These are phyloP conservation scores for Lasiosphaeriaceae sp. DNA, from an alignment of 495 filamentous ascomycete species.

Conservation along the genomic window DNA sequence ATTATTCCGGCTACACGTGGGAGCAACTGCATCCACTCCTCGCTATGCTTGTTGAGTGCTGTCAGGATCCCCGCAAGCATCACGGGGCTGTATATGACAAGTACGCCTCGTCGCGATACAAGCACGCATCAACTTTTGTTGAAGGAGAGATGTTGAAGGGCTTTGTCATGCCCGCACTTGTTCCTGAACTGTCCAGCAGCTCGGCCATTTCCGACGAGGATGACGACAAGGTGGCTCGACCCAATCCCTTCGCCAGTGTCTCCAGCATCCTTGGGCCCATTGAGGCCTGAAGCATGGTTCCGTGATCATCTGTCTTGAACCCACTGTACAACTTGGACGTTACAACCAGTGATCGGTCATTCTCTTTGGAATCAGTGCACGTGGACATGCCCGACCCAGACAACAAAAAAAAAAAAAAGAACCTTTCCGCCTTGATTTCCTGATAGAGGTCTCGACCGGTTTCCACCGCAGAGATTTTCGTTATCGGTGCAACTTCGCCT, in stretches of 20 bases:
- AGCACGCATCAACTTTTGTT: slow-evolving; percentile 75
- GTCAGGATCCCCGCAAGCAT: slow-evolving; percentile 73
- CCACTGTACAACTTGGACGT: slow-evolving; percentile 13
- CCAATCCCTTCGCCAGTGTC: no score
- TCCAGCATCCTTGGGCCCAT: slow-evolving; percentile 32
- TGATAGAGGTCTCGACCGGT: no score
- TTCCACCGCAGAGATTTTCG: background rate
- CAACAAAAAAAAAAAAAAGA: no score
- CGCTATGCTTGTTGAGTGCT: slow-evolving; percentile 77
- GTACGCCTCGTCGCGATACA: slow-evolving; percentile 78
- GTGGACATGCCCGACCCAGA: no score
- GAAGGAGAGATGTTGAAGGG: slow-evolving; percentile 64
- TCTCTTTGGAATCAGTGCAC: no score
- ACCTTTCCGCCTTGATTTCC: no score
- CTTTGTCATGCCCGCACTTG: slow-evolving; percentile 32
- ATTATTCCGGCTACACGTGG: slow-evolving; percentile 91
- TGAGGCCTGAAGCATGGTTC: slow-evolving; percentile 19
- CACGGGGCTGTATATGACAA: slow-evolving; percentile 88
- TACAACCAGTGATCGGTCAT: background rate
- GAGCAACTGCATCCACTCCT: slow-evolving; percentile 75
- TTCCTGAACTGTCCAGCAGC: background rate
- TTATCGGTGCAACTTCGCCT: background rate
- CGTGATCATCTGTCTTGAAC: slow-evolving; percentile 1
- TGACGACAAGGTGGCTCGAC: no score
- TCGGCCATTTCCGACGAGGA: slow-evolving; percentile 7